A percentile compares a stretch with the other conserved stretches of the same genome.
Conservation (phyloP, 768 basidiomycete genomes). For the Russula olivacea region DNA sequence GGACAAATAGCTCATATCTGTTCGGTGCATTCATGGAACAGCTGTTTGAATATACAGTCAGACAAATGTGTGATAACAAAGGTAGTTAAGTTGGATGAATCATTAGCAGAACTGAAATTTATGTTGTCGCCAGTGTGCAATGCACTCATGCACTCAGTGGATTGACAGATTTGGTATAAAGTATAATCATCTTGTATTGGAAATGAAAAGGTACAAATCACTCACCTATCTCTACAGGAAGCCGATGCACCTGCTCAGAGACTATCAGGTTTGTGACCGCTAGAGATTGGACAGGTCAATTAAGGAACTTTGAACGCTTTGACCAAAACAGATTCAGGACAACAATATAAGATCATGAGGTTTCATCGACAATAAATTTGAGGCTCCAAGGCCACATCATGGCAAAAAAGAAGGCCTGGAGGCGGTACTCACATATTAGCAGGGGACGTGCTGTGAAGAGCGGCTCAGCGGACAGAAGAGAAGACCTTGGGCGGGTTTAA, state of each 20-base stretch:
- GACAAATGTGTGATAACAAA: background rate
- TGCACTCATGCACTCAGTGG: conserved; percentile 36
- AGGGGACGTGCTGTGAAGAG: background rate
- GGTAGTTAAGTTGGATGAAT: background rate
- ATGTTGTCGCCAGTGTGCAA: conserved; percentile 30
- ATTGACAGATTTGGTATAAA: conserved; percentile 47
- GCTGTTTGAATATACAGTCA: conserved; percentile 8
- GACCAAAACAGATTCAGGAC: conserved; percentile 38
- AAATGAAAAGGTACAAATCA: background rate
- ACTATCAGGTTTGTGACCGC: background rate
- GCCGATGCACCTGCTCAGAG: conserved; percentile 11
- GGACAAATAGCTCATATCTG: conserved; percentile 83
- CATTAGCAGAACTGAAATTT: conserved; percentile 27
- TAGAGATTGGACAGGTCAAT: background rate
- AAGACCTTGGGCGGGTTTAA: background rate
- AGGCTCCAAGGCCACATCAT: conserved; percentile 47
- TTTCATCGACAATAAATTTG: conserved; percentile 65
- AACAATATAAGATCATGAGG: conserved; percentile 46
- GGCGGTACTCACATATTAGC: conserved; percentile 17
- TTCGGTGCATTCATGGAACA: conserved; percentile 84
- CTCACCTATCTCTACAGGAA: conserved; percentile 7
- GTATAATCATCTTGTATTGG: conserved; percentile 33
- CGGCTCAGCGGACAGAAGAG: background rate
- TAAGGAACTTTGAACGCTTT: background rate
- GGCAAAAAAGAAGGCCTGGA: background rate